These are phyloP conservation scores for Cyberlindnera euphorbiiphila DNA, from an alignment of 805 yeast species.

Conservation along the genomic window DNA sequence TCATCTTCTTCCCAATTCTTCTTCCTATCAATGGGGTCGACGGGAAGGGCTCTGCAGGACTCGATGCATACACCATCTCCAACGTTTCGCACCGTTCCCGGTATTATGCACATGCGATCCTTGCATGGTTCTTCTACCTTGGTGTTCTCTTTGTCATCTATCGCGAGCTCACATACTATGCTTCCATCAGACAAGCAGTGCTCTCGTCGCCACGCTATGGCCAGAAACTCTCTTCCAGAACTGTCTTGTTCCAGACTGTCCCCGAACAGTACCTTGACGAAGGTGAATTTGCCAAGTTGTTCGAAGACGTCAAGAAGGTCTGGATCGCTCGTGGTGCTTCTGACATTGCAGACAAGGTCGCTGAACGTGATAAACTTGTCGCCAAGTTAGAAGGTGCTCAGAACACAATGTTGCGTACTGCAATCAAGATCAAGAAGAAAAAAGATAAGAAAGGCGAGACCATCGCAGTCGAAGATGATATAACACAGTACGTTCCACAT, in stretches of 20 bases:
- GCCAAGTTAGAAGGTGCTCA: slow-evolving; percentile 64
- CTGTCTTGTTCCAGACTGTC: slow-evolving; percentile 79
- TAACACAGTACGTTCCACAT: slow-evolving; percentile 56
- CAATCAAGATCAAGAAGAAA: slow-evolving; percentile 59
- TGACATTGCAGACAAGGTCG: slow-evolving; percentile 51
- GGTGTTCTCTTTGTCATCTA: slow-evolving; percentile 66
- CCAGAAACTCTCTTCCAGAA: slow-evolving; percentile 67
- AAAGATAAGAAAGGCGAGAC: slow-evolving; percentile 60
- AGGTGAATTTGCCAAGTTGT: slow-evolving; percentile 66
- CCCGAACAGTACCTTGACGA: slow-evolving; percentile 73
- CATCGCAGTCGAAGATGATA: slow-evolving; percentile 43
- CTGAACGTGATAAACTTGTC: slow-evolving; percentile 57
- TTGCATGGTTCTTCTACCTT: slow-evolving; percentile 79
- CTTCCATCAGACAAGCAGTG: slow-evolving; percentile 72
- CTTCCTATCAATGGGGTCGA: slow-evolving; percentile 80
- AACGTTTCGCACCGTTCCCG: slow-evolving; percentile 59
- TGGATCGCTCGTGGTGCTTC: slow-evolving; percentile 70
- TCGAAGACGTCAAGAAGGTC: slow-evolving; percentile 77
- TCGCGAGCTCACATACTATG: slow-evolving; percentile 76
- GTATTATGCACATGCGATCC: slow-evolving; percentile 82
- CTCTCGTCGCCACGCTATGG: slow-evolving; percentile 81
- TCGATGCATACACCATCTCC: slow-evolving; percentile 74
- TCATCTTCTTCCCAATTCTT: slow-evolving; percentile 59
- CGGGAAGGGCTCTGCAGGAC: slow-evolving; percentile 59
- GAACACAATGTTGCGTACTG: slow-evolving; percentile 51